Evolutionary conservation across 2,329 filamentous ascomycete species (phyloP), one percentile per base, ranked within the genome.

Genomic region (Dactylonectria macrodidyma): DNA sequence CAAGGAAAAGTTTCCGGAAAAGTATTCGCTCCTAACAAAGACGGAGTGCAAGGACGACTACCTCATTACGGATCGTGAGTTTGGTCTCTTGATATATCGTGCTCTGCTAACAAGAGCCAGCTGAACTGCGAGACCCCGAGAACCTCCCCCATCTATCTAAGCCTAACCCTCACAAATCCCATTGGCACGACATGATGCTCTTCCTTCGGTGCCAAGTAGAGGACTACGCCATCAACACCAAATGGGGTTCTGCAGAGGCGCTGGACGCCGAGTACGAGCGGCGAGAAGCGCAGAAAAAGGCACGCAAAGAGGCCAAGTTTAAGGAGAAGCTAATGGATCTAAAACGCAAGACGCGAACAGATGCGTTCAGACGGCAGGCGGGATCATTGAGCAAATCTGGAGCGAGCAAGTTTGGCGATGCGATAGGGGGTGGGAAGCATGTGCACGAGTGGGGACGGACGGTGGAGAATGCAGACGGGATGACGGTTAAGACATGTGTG

Each of bases 101-200:
- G 60, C 54, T 24, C 9, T 12, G n/a, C 66, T 75, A 38, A 73
- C 56, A 59, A 26, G 1, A 1, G 11, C 10, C 71, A 93, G 93
- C 95, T 41, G 96, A 99, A 80, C 87, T 99, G n/a, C 92, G 92
- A 75, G 96, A 99, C 77, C 88, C 90, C 65, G 92, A 95, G 16
- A 85, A 99, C 1, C 86, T 99, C 0, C 95, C 95, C 0, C 95
- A 97, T 79, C 87, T 99, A 9, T 92, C 93, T 61, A 91, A 92
- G 38, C 95, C 96, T 1, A 99, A 99, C 76, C 96, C 96, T 1
- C 96, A 98, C 82, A 98, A 98, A 80, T 91, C 93, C 0, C 95
- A 95, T 66, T 99, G 95, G 94, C 95, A 98, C 80, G 94, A 97
- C 84, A 99, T 99, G 96, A 97, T 97, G 92, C 88, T 99, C 2